Base-by-base conservation (phyloP, 2,329 filamentous ascomycete genomes). In the Clarireedia monteithiana region DNA sequence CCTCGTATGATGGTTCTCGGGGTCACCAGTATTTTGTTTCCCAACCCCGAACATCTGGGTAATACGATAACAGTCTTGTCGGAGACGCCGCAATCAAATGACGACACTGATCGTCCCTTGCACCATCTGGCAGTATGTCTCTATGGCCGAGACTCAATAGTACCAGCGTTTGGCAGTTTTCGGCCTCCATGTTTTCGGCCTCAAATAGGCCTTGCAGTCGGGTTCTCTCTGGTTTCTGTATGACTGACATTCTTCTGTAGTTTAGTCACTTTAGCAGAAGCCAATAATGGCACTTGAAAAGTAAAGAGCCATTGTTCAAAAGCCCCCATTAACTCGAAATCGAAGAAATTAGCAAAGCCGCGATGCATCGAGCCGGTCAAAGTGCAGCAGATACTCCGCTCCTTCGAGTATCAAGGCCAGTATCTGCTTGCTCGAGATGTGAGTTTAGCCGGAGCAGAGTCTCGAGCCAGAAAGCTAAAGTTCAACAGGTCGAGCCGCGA, bases 401-500 rank as follows among this genome's bases (percentile, higher is more conserved):
- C 53, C 73, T 89, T 64, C 81, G 84, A 65, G 88, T 92, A 60
- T 91, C 86, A 67, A 80, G 88, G 60, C 88, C 88, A 5, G 87
- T 90, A 50, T 87, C 87, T 54, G 88, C 88, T 24, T 92, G 88
- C 70, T 88, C 87, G 58, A 79, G 87, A 76, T 92, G 88, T 77
- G 60, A 71, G 75, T 70, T 17, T 30, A 44, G 20, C 20, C 20
- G 40, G 9, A 24, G 27, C 30, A 14, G 9, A 26, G 9, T 40
- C 20, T 9, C 40, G 34, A 50, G 17, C 26, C 53, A 46, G 23
- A 52, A 39, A 9, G 27, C 46, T 24, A 45, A 26, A 47, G 42
- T n/a, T 24, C 47, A 23, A 50, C 49, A 83, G 83, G 83, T 75
- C 89, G 94, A 59, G 83, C 86, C 59, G 91, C 92, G 53, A 99